Evolutionary conservation across 177 flowering plant genomes (phyloP).

Genomic region (Telopea speciosissima): DNA sequence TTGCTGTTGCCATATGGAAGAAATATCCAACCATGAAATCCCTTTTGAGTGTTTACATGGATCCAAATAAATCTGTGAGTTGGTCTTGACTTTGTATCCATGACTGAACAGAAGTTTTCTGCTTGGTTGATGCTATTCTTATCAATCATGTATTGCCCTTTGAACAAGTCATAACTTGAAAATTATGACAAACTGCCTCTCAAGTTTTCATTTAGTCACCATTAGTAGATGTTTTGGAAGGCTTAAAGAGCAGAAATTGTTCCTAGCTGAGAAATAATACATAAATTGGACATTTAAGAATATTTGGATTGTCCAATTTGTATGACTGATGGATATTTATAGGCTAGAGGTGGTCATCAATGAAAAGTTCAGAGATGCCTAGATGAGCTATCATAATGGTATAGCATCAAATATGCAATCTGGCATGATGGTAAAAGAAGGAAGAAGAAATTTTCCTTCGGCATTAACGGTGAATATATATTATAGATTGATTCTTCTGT

Average conservation of each 20-base stretch:
- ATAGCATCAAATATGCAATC: too few species aligned
- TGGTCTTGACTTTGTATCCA: neutral
- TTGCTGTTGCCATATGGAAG: conserved; percentile 87
- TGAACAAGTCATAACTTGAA: neutral
- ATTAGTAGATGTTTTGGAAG: neutral
- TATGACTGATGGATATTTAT: too few species aligned
- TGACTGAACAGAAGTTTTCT: neutral
- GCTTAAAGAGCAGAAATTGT: neutral
- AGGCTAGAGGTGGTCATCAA: too few species aligned
- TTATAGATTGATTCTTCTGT: neutral
- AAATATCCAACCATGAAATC: conserved; percentile 97
- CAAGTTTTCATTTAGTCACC: neutral
- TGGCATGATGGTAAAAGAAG: too few species aligned
- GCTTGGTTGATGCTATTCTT: neutral
- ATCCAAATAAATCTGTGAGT: conserved; percentile 79
- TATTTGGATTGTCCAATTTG: neutral
- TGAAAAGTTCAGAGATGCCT: too few species aligned
- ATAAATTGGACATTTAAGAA: neutral
- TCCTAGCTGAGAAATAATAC: neutral
- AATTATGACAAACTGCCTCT: neutral
- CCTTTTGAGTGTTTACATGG: conserved; percentile 79
- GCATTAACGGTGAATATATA: too few species aligned
- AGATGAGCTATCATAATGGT: too few species aligned
- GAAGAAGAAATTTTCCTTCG: too few species aligned
- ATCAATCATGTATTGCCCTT: neutral